These are phyloP conservation scores for Serendipita indica DNA, from an alignment of 768 basidiomycete species.

Conservation along the genomic window DNA sequence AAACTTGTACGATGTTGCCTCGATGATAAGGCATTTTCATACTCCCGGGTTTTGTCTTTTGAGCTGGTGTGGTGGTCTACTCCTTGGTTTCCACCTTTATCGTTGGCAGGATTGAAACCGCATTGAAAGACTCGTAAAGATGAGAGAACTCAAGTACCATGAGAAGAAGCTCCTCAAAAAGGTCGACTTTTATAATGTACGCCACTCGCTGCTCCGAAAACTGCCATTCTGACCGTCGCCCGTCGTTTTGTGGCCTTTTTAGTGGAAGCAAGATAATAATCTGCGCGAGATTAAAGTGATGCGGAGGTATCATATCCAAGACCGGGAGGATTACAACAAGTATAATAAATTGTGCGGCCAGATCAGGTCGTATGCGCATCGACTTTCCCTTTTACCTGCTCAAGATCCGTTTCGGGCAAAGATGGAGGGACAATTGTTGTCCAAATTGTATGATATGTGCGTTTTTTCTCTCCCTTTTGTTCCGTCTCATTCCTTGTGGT, in stretches of 20 bases:
- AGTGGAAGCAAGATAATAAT: conserved; percentile 97
- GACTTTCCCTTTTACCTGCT: conserved; percentile 70
- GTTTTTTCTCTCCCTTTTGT: not conserved
- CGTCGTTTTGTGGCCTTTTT: conserved; percentile 14
- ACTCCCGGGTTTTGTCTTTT: too few relatives aligned
- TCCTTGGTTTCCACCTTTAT: too few relatives aligned
- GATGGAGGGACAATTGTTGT: conserved; percentile 76
- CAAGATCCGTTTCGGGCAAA: conserved; percentile 76
- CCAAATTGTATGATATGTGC: conserved; percentile 86
- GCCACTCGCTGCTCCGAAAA: conserved; percentile 17
- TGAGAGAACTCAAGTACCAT: conserved; percentile 90
- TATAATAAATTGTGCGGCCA: conserved; percentile 95
- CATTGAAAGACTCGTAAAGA: too few relatives aligned
- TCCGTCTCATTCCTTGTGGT: too few relatives aligned
- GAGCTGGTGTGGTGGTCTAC: too few relatives aligned
- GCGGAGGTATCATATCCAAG: conserved; percentile 88
- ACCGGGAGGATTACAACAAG: conserved; percentile 91
- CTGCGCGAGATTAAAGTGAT: conserved; percentile 85
- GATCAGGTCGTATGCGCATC: conserved; percentile 71
- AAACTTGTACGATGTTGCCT: too few relatives aligned
- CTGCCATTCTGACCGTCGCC: not conserved
- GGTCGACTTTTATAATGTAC: conserved; percentile 88
- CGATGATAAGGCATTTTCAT: too few relatives aligned
- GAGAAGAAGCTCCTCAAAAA: conserved; percentile 91
- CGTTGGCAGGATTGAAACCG: too few relatives aligned